Evolutionary conservation across 2,329 filamentous ascomycete genomes (phyloP).

Genomic region (Sporothrix mexicana): DNA sequence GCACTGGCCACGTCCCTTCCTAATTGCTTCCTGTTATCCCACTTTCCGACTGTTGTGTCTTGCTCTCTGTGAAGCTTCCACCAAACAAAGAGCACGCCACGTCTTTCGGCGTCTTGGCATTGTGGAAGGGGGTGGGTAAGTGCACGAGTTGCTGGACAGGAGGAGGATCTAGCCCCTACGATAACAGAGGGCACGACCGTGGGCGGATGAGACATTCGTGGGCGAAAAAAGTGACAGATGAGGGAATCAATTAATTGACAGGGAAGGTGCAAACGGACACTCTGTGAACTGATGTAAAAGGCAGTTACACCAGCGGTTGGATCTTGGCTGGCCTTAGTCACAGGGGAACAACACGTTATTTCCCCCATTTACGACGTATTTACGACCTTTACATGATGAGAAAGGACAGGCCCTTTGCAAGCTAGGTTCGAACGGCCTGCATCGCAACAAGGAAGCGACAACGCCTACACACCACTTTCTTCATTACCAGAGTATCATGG

Average conservation of each 20-base stretch:
- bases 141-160: slow-evolving; percentile 8
- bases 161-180: slow-evolving; percentile 12
- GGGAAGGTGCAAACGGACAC: neutral
- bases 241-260: neutral
- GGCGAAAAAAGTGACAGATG: slow-evolving; percentile 7
- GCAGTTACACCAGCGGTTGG: neutral
- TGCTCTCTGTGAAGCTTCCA: slow-evolving; percentile 17
- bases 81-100: slow-evolving; percentile 30
- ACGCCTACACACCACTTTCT: neutral
- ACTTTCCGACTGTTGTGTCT: neutral
- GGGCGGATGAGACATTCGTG: neutral
- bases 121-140: slow-evolving; percentile 20
- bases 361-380: neutral
- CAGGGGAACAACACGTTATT: neutral
- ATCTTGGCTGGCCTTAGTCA: neutral
- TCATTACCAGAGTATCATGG: neutral
- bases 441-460: slow-evolving; percentile 2
- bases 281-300: neutral
- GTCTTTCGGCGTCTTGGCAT: slow-evolving; percentile 29
- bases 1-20: neutral
- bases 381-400: neutral
- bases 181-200: slow-evolving; percentile 28
- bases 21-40: neutral
- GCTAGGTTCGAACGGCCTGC: neutral
- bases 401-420: neutral